Evolutionary conservation across 2,329 filamentous ascomycete species (phyloP), one percentile per base, ranked within the genome.

Genomic region (Aspergillus quadricinctus): DNA sequence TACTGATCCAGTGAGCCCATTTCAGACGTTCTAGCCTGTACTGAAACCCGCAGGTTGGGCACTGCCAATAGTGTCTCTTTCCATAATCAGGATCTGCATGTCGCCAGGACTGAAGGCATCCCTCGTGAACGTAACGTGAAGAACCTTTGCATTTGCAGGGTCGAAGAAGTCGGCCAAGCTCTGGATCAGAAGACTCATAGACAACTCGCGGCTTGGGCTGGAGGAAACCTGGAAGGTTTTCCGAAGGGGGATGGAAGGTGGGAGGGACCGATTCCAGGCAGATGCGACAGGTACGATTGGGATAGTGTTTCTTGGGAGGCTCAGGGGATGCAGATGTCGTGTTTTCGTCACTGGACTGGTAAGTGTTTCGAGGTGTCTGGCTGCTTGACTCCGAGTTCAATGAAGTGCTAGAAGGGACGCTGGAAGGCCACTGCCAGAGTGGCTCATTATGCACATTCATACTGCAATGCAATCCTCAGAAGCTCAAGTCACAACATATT

Each of bases 141-240:
- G 89, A 90, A 52, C 94, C 94, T 77, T 90, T 95, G 81, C 94
- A 99, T 75, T 88, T 86, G 80, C 94, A 99, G 37, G 94, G 94
- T 53, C 89, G 88, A 65, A 97, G 83, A 28, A 99, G 79, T 51
- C 91, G 87, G 41, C 90, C 90, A 29, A 88, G 82, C 61, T 87
- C 81, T 6, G 85, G 81, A 62, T 90, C 89, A 59, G 89, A 84
- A 25, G 90, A 92, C 52, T 87, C 81, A 68, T 96, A 96, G 21
- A 80, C 79, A 48, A 88, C 84, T 50, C 80, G 79, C 19, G 84
- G 81, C 45, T 70, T 70, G 28, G 81, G 75, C 61, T 85, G 81
- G 46, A 88, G 72, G 52, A 85, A 80, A 25, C 78, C 77, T 25
- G 84, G 81, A 23, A 85, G 66, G 56, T 76, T 78, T 56, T 83